Base-by-base conservation (phyloP, 805 yeast genomes). In the Candida manassasensis region DNA sequence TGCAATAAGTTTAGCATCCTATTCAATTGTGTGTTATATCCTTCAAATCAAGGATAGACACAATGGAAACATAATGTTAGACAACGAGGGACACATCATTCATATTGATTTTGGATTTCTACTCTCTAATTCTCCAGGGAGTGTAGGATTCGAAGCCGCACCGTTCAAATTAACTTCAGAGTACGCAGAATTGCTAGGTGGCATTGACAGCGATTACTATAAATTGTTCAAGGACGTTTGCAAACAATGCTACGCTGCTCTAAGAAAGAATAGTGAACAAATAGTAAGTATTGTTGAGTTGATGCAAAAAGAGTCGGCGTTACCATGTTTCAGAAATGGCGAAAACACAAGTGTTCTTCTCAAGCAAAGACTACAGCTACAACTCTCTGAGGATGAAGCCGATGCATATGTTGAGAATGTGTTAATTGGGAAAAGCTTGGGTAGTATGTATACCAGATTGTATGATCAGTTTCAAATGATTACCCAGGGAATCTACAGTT, bases 61-160 rank as follows among this genome's bases (percentile, higher is more conserved):
- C 55, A 90, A 90, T 54, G 98, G 98, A 52, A 93, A 93, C 57
- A 89, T 93, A 39, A 90, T 93, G 98, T 67, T 90, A 26, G 98
- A 93, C 53, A 79, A 82, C 39, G 95, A 90, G 40, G 98, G 98
- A 0, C 98, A 93, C 53, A 83, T 93, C 9, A 79, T 90, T 30
- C 95, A 86, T 57, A 93, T 93, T 48, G 98, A 93, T 61, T 93
- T 93, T 64, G 98, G 98, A 0, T 90, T 87, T 57, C 61, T 90
- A 55, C 67, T 90, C 3, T 86, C 96, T 0, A 90, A 93, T 53
- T 82, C 97, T 0, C 99, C 99, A 0, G 98, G 98, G 3, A 83
- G 95, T 32, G 88, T 93, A 37, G 96, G 97, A 0, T 89, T 93
- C 56, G 99, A 93, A 54, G 94, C 96, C 1, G 96, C 97, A 1